phyloP scores from a whole-genome alignment of 1,284 basidiomycete genomes.

The Papiliotrema fonsecae region DNA sequence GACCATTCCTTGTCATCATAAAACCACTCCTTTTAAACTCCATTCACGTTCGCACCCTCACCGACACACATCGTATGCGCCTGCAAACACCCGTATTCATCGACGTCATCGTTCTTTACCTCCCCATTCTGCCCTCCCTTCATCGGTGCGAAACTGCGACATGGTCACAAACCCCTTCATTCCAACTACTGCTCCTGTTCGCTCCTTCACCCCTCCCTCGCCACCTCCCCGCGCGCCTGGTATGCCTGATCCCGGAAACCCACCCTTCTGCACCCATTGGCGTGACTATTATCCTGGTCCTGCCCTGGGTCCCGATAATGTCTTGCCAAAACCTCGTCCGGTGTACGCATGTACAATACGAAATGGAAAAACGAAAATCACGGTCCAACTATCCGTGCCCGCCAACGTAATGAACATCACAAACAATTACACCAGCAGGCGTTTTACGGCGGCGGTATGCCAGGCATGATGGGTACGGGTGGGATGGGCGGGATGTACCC shows the following conservation, averaged over 20 bases:
- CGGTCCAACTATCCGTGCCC: conserved; percentile 20
- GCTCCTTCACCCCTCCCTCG: not conserved
- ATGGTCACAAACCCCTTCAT: too few species aligned
- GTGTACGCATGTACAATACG: conserved; percentile 17
- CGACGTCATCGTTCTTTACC: too few species aligned
- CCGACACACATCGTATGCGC: not conserved
- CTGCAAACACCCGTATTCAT: too few species aligned
- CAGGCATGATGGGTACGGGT: conserved; percentile 16
- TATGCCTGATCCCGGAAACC: not conserved
- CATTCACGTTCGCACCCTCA: not conserved
- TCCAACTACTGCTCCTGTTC: not conserved
- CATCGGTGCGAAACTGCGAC: not conserved
- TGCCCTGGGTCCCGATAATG: conserved; percentile 1
- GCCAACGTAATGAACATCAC: not conserved
- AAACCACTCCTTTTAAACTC: not conserved
- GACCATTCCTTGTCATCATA: not conserved
- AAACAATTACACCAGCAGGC: conserved; percentile 13
- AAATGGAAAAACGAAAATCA: conserved; percentile 33
- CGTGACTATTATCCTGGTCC: conserved; percentile 8
- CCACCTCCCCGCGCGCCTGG: not conserved
- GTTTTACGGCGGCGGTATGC: conserved; percentile 21
- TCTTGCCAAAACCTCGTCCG: conserved; percentile 21
- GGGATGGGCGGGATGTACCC: conserved; percentile 12
- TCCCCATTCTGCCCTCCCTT: not conserved
- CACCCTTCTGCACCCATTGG: conserved; percentile 6